These are phyloP conservation scores for Candida pseudoviswanathii DNA, from an alignment of 1,139 yeast genomes.

Conservation along the genomic window DNA sequence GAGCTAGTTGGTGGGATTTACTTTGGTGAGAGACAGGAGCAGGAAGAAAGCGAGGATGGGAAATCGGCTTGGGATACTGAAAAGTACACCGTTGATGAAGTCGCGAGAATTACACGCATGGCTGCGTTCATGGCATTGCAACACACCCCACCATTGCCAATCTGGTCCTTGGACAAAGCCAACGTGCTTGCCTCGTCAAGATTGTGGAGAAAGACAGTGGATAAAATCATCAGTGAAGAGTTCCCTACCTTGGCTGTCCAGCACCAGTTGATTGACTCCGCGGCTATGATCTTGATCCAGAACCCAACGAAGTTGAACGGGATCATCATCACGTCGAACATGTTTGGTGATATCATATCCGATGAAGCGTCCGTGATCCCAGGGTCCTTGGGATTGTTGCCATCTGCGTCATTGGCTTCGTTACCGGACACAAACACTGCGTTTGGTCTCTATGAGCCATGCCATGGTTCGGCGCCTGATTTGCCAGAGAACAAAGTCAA, in stretches of 20 bases:
- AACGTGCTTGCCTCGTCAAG: constrained; percentile 95
- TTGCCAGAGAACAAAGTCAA: constrained; percentile 84
- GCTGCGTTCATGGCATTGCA: constrained; percentile 97
- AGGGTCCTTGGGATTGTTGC: constrained; percentile 92
- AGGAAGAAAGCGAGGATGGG: constrained; percentile 68
- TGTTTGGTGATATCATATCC: constrained; percentile 97
- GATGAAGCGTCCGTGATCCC: constrained; percentile 98
- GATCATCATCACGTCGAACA: constrained; percentile 85
- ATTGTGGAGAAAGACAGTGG: constrained; percentile 93
- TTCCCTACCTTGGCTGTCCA: constrained; percentile 85
- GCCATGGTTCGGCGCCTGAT: constrained; percentile 99
- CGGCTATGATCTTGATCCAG: constrained; percentile 95
- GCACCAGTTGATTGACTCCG: constrained; percentile 96
- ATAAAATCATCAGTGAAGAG: constrained; percentile 78
- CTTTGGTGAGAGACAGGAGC: constrained; percentile 94
- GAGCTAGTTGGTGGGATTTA: constrained; percentile 98
- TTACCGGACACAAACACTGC: constrained; percentile 93
- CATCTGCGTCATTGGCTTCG: constrained; percentile 94
- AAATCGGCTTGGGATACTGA: constrained; percentile 90
- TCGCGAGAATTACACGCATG: constrained; percentile 94
- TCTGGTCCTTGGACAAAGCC: constrained; percentile 97
- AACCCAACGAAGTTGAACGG: constrained; percentile 91
- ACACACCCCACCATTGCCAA: constrained; percentile 87
- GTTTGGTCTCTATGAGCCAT: constrained; percentile 95
- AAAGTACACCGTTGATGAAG: constrained; percentile 86